Percentiles rank a stretch among this genome's conserved stretches.
These are phyloP conservation scores for Phytophthora sp. DNA, from an alignment of 352 stramenopile genomes.

Conservation along the genomic window DNA sequence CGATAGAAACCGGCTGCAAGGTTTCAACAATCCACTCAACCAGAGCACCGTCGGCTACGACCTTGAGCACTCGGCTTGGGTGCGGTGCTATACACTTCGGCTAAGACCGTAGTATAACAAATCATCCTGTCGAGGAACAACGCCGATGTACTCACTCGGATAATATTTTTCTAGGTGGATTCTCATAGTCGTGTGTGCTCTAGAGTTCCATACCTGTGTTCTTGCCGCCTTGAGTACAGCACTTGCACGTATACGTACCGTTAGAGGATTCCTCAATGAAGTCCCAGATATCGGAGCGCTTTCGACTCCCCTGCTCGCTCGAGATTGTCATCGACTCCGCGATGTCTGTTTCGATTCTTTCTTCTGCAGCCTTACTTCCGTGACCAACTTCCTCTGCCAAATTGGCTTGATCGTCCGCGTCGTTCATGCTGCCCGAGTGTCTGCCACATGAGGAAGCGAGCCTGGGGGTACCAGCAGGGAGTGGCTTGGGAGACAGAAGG, in stretches of 20 bases:
- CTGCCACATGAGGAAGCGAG: background rate
- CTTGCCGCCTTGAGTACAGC: background rate
- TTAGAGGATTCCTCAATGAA: background rate
- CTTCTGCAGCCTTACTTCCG: background rate
- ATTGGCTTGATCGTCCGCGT: background rate
- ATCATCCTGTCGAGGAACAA: background rate
- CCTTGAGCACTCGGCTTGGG: conserved; percentile 3
- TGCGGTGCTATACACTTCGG: conserved; percentile 3
- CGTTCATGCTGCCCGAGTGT: background rate
- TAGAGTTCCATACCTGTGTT: conserved; percentile 11
- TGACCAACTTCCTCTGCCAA: background rate
- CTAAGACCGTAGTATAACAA: conserved; percentile 12
- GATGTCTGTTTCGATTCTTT: background rate
- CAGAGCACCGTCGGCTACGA: background rate
- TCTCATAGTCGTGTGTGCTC: conserved; percentile 8
- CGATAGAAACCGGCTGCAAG: conserved; percentile 7
- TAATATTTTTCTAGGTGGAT: conserved; percentile 8
- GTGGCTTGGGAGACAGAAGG: background rate
- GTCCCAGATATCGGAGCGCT: conserved; percentile 16
- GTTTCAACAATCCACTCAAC: conserved; percentile 15
- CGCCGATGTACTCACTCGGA: background rate
- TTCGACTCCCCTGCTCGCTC: background rate
- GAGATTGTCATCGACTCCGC: background rate
- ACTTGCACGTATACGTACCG: conserved; percentile 3
- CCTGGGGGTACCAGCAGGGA: no score